Conservation (phyloP, 2,329 filamentous ascomycete species). For the Monosporascus sp. region DNA sequence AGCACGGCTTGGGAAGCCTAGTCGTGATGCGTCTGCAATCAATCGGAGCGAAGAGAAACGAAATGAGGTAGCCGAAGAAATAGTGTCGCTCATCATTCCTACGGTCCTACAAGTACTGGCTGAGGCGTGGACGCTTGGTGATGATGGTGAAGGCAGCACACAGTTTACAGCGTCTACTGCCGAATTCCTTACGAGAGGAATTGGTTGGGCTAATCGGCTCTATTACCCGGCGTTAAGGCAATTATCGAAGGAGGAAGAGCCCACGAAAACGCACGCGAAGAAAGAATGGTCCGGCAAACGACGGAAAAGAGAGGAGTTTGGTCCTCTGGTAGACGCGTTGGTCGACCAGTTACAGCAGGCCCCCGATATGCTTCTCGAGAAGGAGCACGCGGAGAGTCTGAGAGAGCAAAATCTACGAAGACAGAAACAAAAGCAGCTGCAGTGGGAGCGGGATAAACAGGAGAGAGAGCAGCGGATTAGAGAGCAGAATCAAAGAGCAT, state of each 20-base stretch:
- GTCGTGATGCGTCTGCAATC: conserved; percentile 1
- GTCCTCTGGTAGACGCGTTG: conserved; percentile 10
- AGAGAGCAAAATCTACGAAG: conserved; percentile 8
- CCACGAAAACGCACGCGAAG: not conserved
- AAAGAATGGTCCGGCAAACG: conserved; percentile 1
- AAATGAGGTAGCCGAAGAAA: conserved; percentile 15
- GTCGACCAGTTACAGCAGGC: conserved; percentile 7
- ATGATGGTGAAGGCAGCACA: conserved; percentile 8
- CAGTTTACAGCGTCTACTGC: conserved; percentile 18
- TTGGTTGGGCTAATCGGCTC: conserved; percentile 19
- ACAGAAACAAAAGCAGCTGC: conserved; percentile 10
- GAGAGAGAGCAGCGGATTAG: conserved; percentile 5
- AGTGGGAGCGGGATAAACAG: conserved; percentile 11
- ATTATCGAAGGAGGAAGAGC: conserved; percentile 2
- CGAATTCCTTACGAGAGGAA: conserved; percentile 16
- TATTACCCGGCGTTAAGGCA: conserved; percentile 13
- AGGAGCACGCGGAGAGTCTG: conserved; percentile 6
- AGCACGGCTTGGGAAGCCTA: conserved; percentile 6
- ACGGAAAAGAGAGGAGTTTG: conserved; percentile 14
- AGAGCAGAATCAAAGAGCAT: conserved; percentile 18
- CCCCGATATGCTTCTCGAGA: conserved; percentile 12
- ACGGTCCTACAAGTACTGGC: conserved; percentile 19
- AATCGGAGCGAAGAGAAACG: conserved; percentile 8
- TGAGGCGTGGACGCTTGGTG: conserved; percentile 21
- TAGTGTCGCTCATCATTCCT: conserved; percentile 19